Base-by-base conservation (phyloP, 2,329 filamentous ascomycete species). In the Hypoxylon sp. region DNA sequence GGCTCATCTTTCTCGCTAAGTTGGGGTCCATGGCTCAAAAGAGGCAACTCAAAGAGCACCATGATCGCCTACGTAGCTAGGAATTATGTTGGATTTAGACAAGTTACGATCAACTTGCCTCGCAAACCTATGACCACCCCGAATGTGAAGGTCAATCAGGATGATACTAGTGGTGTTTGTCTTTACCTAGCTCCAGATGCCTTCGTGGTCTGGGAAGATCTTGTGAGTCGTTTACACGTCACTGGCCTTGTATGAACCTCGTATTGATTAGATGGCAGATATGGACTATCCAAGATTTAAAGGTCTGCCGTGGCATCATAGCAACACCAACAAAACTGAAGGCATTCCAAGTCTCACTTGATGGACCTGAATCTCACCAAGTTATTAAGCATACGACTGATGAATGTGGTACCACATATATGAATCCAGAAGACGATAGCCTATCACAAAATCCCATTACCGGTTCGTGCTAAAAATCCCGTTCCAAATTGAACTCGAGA, bases 181-280 rank as follows among this genome's bases (percentile, higher is more conserved):
- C 62, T 79, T 8, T 73, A 75, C 52, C 71, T 84, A 11, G 73
- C 73, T 0, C 68, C 75, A 0, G 80, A 83, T 56, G 75, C 81
- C 1, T 82, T 83, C 55, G 68, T 84, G 9, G 75, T 77, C 40
- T 84, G 80, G 73, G 81, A 84, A 59, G 73, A 81, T 35, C 70
- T 67, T 29, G 78, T 80, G 68, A 31, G 74, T 43, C 15, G n/a
- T 8, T n/a, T 3, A 17, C 7, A n/a, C 12, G 17, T 23, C 29
- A 37, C 16, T 12, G 13, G 9, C 4, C 4, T 16, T 34, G 16
- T 20, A 7, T 50, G 68, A 15, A 66, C 43, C 5, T 16, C 7
- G 16, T 6, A 2, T 7, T 38, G 21, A 52, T 13, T 25, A 7
- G 21, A 13, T 8, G 11, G 11, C 9, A 81, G 77, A 60, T 81